Base-by-base conservation (phyloP, 345 rosid genomes). In the Mallotus nudiflorus region DNA sequence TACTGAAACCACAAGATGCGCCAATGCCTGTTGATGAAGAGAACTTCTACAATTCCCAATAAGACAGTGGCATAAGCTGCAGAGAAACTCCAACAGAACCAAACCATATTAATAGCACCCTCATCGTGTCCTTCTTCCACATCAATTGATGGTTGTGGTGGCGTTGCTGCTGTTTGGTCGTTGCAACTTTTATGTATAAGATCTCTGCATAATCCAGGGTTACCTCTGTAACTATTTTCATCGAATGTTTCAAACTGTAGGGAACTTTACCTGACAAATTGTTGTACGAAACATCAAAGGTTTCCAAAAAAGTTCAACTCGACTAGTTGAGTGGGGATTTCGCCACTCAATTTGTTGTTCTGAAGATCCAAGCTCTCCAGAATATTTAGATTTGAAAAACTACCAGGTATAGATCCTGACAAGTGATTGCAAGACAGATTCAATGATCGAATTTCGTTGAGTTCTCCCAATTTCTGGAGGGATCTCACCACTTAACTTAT, bases 71-170 rank as follows among this genome's bases (percentile, higher is more conserved):
- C 51, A 40, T 42, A 62, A 12, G 66, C 22, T 11, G 46, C 66
- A 6, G 5, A 42, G 51, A 62, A 42, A 19, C 51, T 62, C 66
- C 66, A 62, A 25, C 42, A 62, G 51, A 62, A 62, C 66, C 66
- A 40, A 1, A 4, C 33, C 66, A 62, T 62, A 33, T 62, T 51
- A 40, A 62, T 42, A 62, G 18, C 11, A 42, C 66, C 66, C 6
- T 37, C 51, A 12, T 62, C 66, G 0, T 62, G 48, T 9, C 40
- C 66, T 22, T 40, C 29, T 22, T 40, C 66, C 0, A 13, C 27
- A 18, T 37, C 48, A 37, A 20, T 22, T 0, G 65, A 9, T 62
- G 50, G 19, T 40, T 19, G 20, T 62, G 50, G 31, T 40, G 51
- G 35, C 42, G 65, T 39, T 37, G 28, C 14, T 19, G 27, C 51